Evolutionary conservation across 2,329 filamentous ascomycete species (phyloP).

Genomic region (Arachnomyces sp.): DNA sequence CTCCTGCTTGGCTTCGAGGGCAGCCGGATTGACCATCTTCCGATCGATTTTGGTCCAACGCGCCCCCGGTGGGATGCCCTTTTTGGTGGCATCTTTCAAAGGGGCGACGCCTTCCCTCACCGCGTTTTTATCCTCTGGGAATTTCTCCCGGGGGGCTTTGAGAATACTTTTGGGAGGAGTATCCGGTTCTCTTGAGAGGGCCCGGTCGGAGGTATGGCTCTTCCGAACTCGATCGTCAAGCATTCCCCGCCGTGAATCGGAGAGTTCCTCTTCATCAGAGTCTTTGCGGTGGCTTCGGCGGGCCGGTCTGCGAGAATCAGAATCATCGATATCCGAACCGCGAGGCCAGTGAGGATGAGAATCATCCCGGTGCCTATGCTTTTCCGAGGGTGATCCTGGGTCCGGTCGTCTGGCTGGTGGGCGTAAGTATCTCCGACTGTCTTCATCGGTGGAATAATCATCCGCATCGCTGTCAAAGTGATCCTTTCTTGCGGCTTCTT

Average conservation of each 20-base stretch:
- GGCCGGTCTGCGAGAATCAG: too few relatives aligned
- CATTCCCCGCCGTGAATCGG: too few relatives aligned
- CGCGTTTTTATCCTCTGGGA: constrained; percentile 78
- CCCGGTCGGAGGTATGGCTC: too few relatives aligned
- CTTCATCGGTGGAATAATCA: constrained; percentile 6
- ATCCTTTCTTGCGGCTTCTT: not conserved
- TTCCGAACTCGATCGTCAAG: constrained; percentile 15
- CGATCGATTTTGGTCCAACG: constrained; percentile 92
- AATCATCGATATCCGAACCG: too few relatives aligned
- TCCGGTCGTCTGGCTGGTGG: constrained; percentile 8
- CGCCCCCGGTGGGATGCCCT: constrained; percentile 68
- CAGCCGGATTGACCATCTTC: constrained; percentile 80
- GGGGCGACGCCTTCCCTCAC: constrained; percentile 85
- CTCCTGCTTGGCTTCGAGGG: constrained; percentile 78
- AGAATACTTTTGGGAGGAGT: constrained; percentile 71
- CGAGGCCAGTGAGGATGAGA: too few relatives aligned
- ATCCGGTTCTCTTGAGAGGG: constrained; percentile 49
- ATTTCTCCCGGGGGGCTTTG: constrained; percentile 71
- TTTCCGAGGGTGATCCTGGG: not conserved
- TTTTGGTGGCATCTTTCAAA: constrained; percentile 73
- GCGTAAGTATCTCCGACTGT: constrained; percentile 1
- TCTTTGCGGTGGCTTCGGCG: too few relatives aligned
- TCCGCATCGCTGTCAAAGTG: constrained; percentile 3
- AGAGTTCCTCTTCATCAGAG: too few relatives aligned
- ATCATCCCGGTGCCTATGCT: too few relatives aligned